Evolutionary conservation across 163 green algal species (phyloP).

Genomic region (Volvox carteri): DNA sequence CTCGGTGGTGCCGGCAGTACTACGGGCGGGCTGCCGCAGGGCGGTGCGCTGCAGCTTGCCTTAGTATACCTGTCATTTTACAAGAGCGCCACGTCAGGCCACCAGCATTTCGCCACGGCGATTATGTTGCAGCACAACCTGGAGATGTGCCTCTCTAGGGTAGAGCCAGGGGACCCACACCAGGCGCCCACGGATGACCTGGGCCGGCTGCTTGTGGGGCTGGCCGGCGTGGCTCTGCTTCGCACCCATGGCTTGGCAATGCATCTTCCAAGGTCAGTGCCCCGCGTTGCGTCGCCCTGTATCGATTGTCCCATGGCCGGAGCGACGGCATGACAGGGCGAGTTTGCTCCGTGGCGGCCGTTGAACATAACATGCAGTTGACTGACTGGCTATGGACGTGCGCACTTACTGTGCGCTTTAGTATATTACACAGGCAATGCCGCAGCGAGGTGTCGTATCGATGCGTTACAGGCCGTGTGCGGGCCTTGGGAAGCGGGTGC

Average conservation of each 20-base stretch:
- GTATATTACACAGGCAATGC: too few relatives aligned
- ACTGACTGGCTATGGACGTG: too few relatives aligned
- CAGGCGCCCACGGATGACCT: slow-evolving; percentile 29
- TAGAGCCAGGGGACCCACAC: not conserved
- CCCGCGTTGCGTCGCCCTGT: too few relatives aligned
- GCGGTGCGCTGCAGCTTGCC: not conserved
- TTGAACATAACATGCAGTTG: too few relatives aligned
- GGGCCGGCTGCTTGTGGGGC: slow-evolving; percentile 17
- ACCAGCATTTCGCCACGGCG: slow-evolving; percentile 4
- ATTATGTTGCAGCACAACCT: slow-evolving; percentile 19
- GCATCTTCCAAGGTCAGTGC: slow-evolving; percentile 8
- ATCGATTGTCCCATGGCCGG: too few relatives aligned
- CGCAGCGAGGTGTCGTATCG: too few relatives aligned
- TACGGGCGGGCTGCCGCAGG: not conserved
- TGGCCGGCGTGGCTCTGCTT: not conserved
- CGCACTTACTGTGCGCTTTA: too few relatives aligned
- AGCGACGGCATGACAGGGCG: too few relatives aligned
- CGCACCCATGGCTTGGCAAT: not conserved
- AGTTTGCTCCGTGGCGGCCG: too few relatives aligned
- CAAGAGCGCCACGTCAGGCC: not conserved
- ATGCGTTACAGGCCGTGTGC: too few relatives aligned
- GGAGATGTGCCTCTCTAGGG: not conserved
- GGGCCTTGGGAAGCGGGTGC: too few relatives aligned
- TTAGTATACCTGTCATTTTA: slow-evolving; percentile 33
- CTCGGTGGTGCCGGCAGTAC: not conserved